Evolutionary conservation across 139 green algal species (phyloP).

Genomic region (Deuterostichococcus epilithicus): DNA sequence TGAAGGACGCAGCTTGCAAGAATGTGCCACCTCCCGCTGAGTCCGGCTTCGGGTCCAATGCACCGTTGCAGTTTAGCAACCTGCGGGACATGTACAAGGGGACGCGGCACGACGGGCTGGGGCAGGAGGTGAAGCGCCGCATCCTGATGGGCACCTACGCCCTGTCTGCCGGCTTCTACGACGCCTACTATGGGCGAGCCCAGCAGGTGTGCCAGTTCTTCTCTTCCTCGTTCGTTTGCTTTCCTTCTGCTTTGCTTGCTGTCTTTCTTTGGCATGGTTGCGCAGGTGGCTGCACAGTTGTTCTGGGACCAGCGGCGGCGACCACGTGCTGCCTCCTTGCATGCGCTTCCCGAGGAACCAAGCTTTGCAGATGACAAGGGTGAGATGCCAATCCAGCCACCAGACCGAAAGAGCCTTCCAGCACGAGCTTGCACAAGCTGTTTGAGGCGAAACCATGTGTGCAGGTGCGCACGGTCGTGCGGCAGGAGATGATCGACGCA

Average conservation of each 20-base stretch:
- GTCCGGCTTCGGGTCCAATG: constrained; percentile 14
- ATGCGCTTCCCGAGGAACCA: not conserved
- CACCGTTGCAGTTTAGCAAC: constrained; percentile 16
- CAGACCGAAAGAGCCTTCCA: not conserved
- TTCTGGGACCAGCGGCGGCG: no score
- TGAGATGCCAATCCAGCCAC: not conserved
- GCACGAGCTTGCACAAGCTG: not conserved
- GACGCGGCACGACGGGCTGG: constrained; percentile 65
- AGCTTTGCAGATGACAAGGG: not conserved
- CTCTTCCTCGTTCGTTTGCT: no score
- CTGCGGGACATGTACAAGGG: constrained; percentile 59
- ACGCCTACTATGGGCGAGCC: constrained; percentile 95
- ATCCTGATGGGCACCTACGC: constrained; percentile 99
- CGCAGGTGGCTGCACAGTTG: no score
- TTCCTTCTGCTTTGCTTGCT: not conserved
- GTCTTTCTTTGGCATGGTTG: not conserved
- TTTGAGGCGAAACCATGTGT: not conserved
- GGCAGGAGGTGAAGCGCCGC: constrained; percentile 85
- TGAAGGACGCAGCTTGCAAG: no score
- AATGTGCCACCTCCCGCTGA: no score
- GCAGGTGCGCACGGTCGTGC: constrained; percentile 85
- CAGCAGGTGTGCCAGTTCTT: constrained; percentile 86
- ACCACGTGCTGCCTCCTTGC: no score
- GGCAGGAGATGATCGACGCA: constrained; percentile 54
- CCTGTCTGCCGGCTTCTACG: constrained; percentile 91